Percentiles rank a stretch among this genome's conserved stretches.
These are phyloP conservation scores for Marasmius sp. DNA, from an alignment of 1,284 basidiomycete genomes.

Conservation along the genomic window DNA sequence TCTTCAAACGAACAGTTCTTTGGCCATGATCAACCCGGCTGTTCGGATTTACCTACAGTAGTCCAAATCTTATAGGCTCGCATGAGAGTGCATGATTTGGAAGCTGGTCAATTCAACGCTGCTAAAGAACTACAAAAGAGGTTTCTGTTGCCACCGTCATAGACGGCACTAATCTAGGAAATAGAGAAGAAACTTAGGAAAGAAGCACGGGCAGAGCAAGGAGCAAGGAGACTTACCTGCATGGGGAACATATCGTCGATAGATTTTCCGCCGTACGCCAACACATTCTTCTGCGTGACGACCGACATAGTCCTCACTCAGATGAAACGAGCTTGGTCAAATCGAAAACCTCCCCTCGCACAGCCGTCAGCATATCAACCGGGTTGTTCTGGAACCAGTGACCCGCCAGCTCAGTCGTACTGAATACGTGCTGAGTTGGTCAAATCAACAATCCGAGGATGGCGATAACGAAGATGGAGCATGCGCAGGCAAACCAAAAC, in stretches of 20 bases:
- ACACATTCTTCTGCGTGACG: conserved; percentile 71
- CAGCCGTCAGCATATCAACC: conserved; percentile 77
- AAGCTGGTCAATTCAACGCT: no score
- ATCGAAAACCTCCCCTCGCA: conserved; percentile 94
- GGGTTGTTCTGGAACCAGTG: conserved; percentile 69
- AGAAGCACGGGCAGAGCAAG: neutral
- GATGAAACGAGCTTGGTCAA: conserved; percentile 57
- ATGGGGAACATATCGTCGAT: conserved; percentile 90
- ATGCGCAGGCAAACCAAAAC: conserved; percentile 92
- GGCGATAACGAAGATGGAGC: conserved; percentile 91
- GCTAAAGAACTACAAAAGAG: no score
- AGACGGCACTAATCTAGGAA: conserved; percentile 84
- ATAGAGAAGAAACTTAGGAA: conserved; percentile 12
- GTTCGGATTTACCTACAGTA: no score
- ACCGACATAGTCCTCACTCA: conserved; percentile 75
- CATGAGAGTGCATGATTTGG: no score
- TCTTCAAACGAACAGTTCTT: no score
- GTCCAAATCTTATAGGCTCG: no score
- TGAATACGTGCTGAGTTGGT: conserved; percentile 92
- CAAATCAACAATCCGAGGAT: conserved; percentile 90
- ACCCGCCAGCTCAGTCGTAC: conserved; percentile 68
- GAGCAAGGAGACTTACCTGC: conserved; percentile 55
- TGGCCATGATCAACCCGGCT: no score
- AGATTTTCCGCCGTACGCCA: conserved; percentile 82
- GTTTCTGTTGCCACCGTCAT: conserved; percentile 80